phyloP scores from a whole-genome alignment of 176 grass and related monocot species.

The Cocos nucifera region DNA sequence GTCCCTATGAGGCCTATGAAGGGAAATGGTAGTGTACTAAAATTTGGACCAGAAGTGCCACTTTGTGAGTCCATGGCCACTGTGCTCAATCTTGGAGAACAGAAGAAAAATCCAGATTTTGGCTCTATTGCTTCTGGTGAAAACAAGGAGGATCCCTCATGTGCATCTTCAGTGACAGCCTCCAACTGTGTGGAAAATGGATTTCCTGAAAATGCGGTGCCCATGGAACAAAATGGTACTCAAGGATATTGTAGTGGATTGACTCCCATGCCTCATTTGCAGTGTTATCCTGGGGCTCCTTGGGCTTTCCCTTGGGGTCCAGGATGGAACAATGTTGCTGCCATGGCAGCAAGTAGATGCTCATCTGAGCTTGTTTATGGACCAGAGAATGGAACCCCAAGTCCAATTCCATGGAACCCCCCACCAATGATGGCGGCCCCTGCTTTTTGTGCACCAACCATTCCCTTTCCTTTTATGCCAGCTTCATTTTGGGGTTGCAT shows the following conservation, averaged over 20 bases:
- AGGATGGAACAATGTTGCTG: no score
- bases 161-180: constrained; percentile 24
- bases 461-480: constrained; percentile 46
- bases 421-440: constrained; percentile 10
- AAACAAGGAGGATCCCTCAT: constrained; percentile 41
- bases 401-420: constrained; percentile 4
- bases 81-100: constrained; percentile 31
- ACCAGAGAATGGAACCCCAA: constrained; percentile 12
- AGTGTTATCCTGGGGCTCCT: constrained; percentile 35
- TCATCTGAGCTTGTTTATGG: constrained; percentile 16
- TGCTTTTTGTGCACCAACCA: constrained; percentile 24
- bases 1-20: constrained; percentile 9
- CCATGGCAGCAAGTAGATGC: constrained; percentile 21
- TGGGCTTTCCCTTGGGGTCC: no score
- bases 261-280: constrained; percentile 18
- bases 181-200: constrained; percentile 29
- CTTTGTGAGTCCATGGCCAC: constrained; percentile 27
- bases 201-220: constrained; percentile 19
- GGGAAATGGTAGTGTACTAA: constrained; percentile 25
- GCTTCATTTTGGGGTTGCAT: constrained; percentile 30
- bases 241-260: constrained; percentile 28
- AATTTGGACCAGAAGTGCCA: constrained; percentile 32
- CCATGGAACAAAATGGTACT: constrained; percentile 27
- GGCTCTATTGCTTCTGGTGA: constrained; percentile 24
- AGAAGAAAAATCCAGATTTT: constrained; percentile 23